These are phyloP conservation scores for Cutaneotrichosporon mucoides DNA, from an alignment of 1,284 basidiomycete species.

Conservation along the genomic window DNA sequence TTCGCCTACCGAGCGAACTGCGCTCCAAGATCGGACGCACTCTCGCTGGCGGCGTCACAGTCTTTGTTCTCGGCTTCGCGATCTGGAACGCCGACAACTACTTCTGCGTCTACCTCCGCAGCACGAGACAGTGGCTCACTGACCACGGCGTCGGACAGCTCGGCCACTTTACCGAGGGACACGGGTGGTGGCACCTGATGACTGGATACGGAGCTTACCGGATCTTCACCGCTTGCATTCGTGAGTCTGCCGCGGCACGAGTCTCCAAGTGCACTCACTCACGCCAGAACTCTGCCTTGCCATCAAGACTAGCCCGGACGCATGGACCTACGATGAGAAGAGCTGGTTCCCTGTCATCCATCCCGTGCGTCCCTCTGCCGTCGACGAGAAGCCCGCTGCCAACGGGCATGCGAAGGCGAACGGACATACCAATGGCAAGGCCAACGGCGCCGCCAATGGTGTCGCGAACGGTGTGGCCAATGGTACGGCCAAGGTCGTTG, in stretches of 20 bases:
- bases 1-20: constrained; percentile 24
- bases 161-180: constrained; percentile 45
- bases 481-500: neutral
- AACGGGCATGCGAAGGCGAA: neutral
- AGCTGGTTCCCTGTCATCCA: constrained; percentile 25
- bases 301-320: constrained; percentile 29
- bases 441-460: no score
- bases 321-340: constrained; percentile 24
- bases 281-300: constrained; percentile 34
- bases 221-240: constrained; percentile 47
- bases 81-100: constrained; percentile 57
- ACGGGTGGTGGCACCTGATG: constrained; percentile 55
- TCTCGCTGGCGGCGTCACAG: constrained; percentile 32
- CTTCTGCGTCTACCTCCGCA: constrained; percentile 47
- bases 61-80: constrained; percentile 50
- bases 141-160: constrained; percentile 24
- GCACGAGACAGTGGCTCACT: constrained; percentile 16
- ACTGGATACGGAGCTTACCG: constrained; percentile 52
- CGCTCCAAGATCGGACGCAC: constrained; percentile 29
- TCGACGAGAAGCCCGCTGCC: neutral
- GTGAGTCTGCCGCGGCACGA: constrained; percentile 45
- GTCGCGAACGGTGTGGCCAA: no score
- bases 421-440: no score
- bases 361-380: constrained; percentile 1
- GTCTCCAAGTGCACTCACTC: no score